phyloP scores from a whole-genome alignment of 2,329 filamentous ascomycete species.

The Diaporthe vaccinii region DNA sequence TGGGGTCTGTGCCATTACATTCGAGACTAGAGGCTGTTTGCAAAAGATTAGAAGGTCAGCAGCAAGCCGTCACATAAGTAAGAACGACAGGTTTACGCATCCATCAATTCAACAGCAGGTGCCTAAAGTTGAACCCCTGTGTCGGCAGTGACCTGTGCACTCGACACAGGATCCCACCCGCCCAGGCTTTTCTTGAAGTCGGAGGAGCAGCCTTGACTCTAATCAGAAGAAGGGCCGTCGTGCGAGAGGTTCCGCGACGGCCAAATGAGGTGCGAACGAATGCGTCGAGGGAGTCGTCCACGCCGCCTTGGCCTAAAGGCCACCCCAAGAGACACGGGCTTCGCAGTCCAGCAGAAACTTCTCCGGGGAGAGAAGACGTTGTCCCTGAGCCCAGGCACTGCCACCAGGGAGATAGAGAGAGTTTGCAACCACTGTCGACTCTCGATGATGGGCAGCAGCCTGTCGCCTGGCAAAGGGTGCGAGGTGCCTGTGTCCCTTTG shows the following conservation, averaged over 20 bases:
- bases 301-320: constrained; percentile 26
- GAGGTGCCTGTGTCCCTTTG: constrained; percentile 18
- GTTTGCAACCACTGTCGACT: constrained; percentile 21
- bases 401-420: constrained; percentile 11
- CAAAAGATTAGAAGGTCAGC: not conserved
- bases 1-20: not conserved
- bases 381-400: constrained; percentile 15
- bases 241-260: not conserved
- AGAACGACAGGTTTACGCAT: constrained; percentile 23
- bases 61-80: not conserved
- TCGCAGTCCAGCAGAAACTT: constrained; percentile 30
- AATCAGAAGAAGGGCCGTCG: not conserved
- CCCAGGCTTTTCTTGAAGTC: constrained; percentile 17
- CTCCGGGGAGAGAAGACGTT: constrained; percentile 14
- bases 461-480: constrained; percentile 31
- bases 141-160: constrained; percentile 22
- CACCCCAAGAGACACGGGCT: constrained; percentile 22
- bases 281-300: constrained; percentile 21
- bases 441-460: constrained; percentile 10
- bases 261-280: not conserved
- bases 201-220: constrained; percentile 28
- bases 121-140: constrained; percentile 20
- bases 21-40: not conserved
- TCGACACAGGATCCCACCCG: constrained; percentile 30
- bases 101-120: constrained; percentile 23